phyloP scores from a whole-genome alignment of 805 yeast genomes.

The Blastobotrys peoriensis region DNA sequence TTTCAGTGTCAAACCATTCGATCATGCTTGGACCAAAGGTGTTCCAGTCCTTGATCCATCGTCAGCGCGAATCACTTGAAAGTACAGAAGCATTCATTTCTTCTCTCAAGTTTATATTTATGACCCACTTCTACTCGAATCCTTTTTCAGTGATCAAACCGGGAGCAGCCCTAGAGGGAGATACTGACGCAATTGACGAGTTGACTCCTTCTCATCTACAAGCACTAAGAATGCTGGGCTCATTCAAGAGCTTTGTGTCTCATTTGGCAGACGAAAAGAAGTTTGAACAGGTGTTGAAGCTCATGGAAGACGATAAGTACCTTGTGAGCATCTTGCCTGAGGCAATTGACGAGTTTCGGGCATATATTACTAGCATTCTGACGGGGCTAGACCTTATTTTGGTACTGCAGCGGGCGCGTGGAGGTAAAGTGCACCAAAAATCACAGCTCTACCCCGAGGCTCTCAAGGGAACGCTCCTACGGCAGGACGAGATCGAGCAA shows the following conservation, averaged over 20 bases:
- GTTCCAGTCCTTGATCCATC: slow-evolving; percentile 14
- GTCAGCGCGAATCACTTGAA: slow-evolving; percentile 21
- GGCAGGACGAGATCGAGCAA: not conserved
- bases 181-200: slow-evolving; percentile 1
- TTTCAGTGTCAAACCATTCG: slow-evolving; percentile 8
- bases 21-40: slow-evolving; percentile 22
- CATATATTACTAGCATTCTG: slow-evolving; percentile 6
- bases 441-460: not conserved
- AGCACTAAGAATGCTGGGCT: slow-evolving; percentile 33
- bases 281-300: slow-evolving; percentile 8
- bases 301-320: slow-evolving; percentile 22
- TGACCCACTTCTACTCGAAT: slow-evolving; percentile 34
- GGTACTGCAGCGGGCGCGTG: not conserved
- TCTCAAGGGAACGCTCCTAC: not conserved
- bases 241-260: slow-evolving; percentile 27
- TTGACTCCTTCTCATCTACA: slow-evolving; percentile 17
- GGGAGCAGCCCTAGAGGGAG: slow-evolving; percentile 2
- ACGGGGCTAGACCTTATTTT: slow-evolving; percentile 3
- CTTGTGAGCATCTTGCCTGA: slow-evolving; percentile 14
- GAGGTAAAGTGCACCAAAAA: not conserved
- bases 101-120: slow-evolving; percentile 27
- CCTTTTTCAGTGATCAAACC: slow-evolving; percentile 27
- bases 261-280: slow-evolving; percentile 10
- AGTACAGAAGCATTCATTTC: slow-evolving; percentile 22
- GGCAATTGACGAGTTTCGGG: slow-evolving; percentile 18